Conservation (phyloP, 371 early-diverging fungal species). For the Chytridium lagenaria region DNA sequence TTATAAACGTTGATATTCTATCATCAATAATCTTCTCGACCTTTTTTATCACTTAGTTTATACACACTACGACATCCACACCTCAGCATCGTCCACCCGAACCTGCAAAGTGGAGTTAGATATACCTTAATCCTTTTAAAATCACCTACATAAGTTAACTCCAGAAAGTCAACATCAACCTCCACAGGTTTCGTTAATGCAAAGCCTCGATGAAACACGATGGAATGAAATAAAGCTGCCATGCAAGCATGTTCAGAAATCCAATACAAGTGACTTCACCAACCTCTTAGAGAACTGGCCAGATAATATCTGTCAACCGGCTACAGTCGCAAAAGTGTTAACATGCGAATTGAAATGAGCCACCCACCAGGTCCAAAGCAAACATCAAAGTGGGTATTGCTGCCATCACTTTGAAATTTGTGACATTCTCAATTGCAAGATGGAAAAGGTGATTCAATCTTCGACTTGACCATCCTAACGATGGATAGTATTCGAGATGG, state of each 20-base stretch:
- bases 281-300: slow-evolving; percentile 71
- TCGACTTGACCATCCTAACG: background rate
- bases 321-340: slow-evolving; percentile 15
- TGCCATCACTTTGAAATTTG: background rate
- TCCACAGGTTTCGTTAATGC: slow-evolving; percentile 77
- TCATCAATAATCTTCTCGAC: slow-evolving; percentile 63
- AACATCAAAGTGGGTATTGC: slow-evolving; percentile 12
- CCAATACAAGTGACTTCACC: background rate
- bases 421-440: background rate
- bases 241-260: background rate
- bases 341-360: background rate
- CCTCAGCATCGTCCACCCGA: slow-evolving; percentile 36
- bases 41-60: slow-evolving; percentile 51
- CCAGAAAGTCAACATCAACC: slow-evolving; percentile 64
- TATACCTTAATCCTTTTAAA: background rate
- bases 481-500: slow-evolving; percentile 46
- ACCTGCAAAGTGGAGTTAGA: slow-evolving; percentile 26
- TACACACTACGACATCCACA: slow-evolving; percentile 51
- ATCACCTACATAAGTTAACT: slow-evolving; percentile 70
- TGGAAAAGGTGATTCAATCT: slow-evolving; percentile 17
- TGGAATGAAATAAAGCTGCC: slow-evolving; percentile 78
- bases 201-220: slow-evolving; percentile 84
- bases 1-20: slow-evolving; percentile 60
- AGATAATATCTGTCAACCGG: slow-evolving; percentile 66
- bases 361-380: slow-evolving; percentile 23